These are phyloP conservation scores for Astragalus membranaceus DNA, from an alignment of 306 rosid genomes.

Conservation along the genomic window DNA sequence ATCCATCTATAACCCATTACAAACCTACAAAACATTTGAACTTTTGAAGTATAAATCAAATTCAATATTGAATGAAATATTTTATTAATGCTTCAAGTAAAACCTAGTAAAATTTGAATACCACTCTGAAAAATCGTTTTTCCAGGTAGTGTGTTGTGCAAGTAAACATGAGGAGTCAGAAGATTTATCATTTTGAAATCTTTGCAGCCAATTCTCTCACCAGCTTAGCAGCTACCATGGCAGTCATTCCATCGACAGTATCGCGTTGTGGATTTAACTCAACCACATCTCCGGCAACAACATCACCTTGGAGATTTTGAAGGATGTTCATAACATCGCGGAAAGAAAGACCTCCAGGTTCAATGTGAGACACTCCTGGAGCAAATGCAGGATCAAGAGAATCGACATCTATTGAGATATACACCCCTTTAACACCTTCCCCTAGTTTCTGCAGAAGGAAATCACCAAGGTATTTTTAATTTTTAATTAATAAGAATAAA, in stretches of 20 bases:
- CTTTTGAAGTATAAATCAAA: neutral
- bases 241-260: constrained; percentile 95
- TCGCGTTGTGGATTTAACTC: constrained; percentile 96
- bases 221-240: constrained; percentile 97
- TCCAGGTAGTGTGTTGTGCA: neutral
- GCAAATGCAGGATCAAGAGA: constrained; percentile 95
- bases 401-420: constrained; percentile 85
- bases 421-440: constrained; percentile 90
- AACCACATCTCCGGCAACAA: constrained; percentile 84
- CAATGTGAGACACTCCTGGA: constrained; percentile 97
- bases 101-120: neutral
- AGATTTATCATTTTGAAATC: constrained; percentile 53
- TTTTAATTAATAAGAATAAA: neutral
- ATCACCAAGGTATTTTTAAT: neutral
- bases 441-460: constrained; percentile 71
- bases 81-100: neutral
- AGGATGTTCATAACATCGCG: constrained; percentile 85
- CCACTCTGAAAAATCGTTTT: neutral
- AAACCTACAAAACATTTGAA: neutral
- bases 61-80: neutral
- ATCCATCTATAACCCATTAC: neutral
- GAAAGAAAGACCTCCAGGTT: constrained; percentile 94
- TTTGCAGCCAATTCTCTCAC: constrained; percentile 87
- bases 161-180: neutral
- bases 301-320: constrained; percentile 80